Evolutionary conservation across 805 yeast genomes (phyloP).

Genomic region (Candida boleticola): DNA sequence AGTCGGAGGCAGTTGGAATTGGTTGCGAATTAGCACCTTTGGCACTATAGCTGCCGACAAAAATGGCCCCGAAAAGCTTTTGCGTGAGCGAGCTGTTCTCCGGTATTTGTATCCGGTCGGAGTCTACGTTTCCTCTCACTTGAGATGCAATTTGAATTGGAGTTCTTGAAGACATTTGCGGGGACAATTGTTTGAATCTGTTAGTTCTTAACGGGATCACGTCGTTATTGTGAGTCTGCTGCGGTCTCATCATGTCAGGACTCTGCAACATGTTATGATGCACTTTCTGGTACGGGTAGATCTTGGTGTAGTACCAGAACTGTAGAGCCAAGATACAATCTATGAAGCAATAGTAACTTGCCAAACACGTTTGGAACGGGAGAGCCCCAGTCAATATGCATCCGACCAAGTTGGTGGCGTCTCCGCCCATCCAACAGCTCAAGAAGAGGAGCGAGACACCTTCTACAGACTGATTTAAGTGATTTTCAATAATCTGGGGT

Average conservation of each 20-base stretch:
- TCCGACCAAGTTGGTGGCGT: constrained; percentile 56
- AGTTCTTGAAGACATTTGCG: constrained; percentile 9
- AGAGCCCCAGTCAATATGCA: constrained; percentile 75
- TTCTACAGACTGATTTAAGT: constrained; percentile 35
- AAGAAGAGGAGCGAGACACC: constrained; percentile 34
- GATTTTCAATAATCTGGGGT: constrained; percentile 64
- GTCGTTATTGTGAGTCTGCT: not conserved
- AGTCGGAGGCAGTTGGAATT: not conserved
- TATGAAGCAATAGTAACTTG: constrained; percentile 69
- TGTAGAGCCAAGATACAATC: constrained; percentile 70
- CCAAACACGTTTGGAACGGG: constrained; percentile 74
- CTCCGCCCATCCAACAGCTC: constrained; percentile 37
- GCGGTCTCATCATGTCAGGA: constrained; percentile 31
- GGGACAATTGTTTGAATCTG: constrained; percentile 12
- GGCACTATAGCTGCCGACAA: constrained; percentile 11
- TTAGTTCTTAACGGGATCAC: constrained; percentile 15
- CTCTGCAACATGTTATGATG: constrained; percentile 39
- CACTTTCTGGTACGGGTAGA: constrained; percentile 38
- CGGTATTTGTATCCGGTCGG: not conserved
- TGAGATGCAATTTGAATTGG: constrained; percentile 6
- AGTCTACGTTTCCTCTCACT: constrained; percentile 2
- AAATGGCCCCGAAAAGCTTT: constrained; percentile 13
- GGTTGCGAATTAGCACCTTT: constrained; percentile 13
- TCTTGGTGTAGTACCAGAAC: constrained; percentile 62
- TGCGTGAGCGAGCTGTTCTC: constrained; percentile 9